A percentile compares a stretch with the other conserved stretches of the same genome.
These are phyloP conservation scores for Chaetomium fimeti DNA, from an alignment of 495 filamentous ascomycete species.

Conservation along the genomic window DNA sequence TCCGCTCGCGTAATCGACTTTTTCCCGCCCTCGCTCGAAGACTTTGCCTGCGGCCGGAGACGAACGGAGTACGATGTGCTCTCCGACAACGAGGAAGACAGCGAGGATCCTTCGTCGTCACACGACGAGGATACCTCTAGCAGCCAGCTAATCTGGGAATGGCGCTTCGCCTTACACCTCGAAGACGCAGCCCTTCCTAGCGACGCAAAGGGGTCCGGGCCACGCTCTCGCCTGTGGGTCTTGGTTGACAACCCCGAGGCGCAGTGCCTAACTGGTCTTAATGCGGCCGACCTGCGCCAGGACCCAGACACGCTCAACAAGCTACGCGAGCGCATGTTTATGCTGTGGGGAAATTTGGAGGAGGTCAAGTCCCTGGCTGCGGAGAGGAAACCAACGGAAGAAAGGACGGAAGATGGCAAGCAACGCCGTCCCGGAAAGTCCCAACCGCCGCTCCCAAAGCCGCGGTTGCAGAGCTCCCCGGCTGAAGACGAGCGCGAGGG, in stretches of 20 bases:
- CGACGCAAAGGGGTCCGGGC: slow-evolving; percentile 9
- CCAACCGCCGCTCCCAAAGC: slow-evolving; percentile 14
- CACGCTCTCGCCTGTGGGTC: slow-evolving; percentile 53
- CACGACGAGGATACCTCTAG: slow-evolving; percentile 18
- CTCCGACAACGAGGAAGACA: slow-evolving; percentile 41
- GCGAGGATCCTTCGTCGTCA: slow-evolving; percentile 30
- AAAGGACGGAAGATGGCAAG: not conserved
- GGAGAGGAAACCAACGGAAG: slow-evolving; percentile 9
- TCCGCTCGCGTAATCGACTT: slow-evolving; percentile 78
- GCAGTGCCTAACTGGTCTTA: slow-evolving; percentile 62
- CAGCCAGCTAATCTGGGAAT: slow-evolving; percentile 60
- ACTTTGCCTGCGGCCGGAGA: slow-evolving; percentile 63
- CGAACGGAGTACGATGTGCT: slow-evolving; percentile 47
- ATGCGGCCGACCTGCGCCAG: slow-evolving; percentile 64
- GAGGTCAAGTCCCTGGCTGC: slow-evolving; percentile 53
- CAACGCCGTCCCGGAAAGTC: not conserved
- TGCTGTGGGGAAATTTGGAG: slow-evolving; percentile 84
- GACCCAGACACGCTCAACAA: slow-evolving; percentile 45
- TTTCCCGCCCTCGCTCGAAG: slow-evolving; percentile 64
- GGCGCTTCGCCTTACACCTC: slow-evolving; percentile 73
- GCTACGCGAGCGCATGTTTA: slow-evolving; percentile 69
- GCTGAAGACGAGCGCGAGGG: slow-evolving; percentile 23
- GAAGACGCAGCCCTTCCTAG: slow-evolving; percentile 51
- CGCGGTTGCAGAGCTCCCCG: slow-evolving; percentile 32
- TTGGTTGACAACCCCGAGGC: slow-evolving; percentile 65